Base-by-base conservation (phyloP, 352 stramenopile genomes). In the Bremia lactucae region DNA sequence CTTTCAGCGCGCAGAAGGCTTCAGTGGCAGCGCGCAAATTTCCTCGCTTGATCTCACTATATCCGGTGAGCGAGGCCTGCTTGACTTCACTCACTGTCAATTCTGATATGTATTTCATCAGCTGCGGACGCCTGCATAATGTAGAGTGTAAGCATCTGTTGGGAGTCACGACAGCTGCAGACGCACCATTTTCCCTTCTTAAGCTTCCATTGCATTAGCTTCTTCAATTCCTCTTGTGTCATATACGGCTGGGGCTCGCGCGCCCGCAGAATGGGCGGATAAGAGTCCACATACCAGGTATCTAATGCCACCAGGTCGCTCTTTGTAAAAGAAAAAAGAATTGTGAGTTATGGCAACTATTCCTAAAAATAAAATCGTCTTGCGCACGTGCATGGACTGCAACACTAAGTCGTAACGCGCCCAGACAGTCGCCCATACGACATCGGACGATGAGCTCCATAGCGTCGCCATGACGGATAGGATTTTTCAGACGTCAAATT, bases 121-220 rank as follows among this genome's bases (percentile, higher is more conserved):
- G 51, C 52, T 79, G 62, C 11, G 77, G 72, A 18, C 77, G 65
- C 75, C 74, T 85, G 33, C 23, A 22, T 7, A 6, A 15, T 34
- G 22, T 55, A 55, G 46, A 46, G 18, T n/a, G n/a, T 3, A 14
- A 13, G 0, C 11, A 4, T 33, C 28, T 2, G 7, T 33, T 13
- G 11, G n/a, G 20, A 18, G 9, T 3, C 6, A n/a, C 18, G 0
- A 20, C 23, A 39, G 2, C 15, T 31, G 9, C 22, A 45, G 37
- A 58, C 53, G 16, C 36, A 87, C 77, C 74, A 90, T 59, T 90
- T 90, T 29, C 74, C 77, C 42, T 87, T 90, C 50, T 74, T 85
- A 29, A 90, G 70, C 49, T 87, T 90, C 77, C 77, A 90, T 43
- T 86, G 49, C 74, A 90, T 83, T 31, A 90, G 60, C 31, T 65